Evolutionary conservation across 2,329 filamentous ascomycete species (phyloP).

Genomic region (Cladosporium austrohemisphaericum): DNA sequence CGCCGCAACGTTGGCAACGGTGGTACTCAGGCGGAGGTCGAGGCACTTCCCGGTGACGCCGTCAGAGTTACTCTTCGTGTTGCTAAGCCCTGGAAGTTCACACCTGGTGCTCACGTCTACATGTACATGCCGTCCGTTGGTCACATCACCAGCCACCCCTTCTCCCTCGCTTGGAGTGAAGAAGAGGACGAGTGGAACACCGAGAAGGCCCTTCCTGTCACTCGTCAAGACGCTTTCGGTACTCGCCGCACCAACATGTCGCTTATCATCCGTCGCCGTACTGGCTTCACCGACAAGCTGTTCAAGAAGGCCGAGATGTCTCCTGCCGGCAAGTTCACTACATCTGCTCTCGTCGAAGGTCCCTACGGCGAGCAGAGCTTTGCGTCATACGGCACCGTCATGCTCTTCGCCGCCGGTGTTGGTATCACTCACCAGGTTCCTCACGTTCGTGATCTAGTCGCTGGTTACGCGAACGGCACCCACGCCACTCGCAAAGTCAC

Average conservation of each 20-base stretch:
- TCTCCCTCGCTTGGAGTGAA: constrained; percentile 75
- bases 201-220: constrained; percentile 48
- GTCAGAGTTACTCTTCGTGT: constrained; percentile 69
- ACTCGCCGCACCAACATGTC: constrained; percentile 59
- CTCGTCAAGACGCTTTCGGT: constrained; percentile 50
- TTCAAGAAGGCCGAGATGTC: constrained; percentile 63
- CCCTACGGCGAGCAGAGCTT: constrained; percentile 79
- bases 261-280: constrained; percentile 82
- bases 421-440: constrained; percentile 95
- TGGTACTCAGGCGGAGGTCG: constrained; percentile 65
- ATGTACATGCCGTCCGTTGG: constrained; percentile 71
- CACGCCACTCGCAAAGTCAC: constrained; percentile 77
- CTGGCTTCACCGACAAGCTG: constrained; percentile 80
- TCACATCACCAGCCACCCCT: constrained; percentile 72
- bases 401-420: constrained; percentile 88
- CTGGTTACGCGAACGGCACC: constrained; percentile 60
- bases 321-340: constrained; percentile 53
- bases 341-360: constrained; percentile 78
- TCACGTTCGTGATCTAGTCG: constrained; percentile 67
- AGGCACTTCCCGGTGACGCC: constrained; percentile 73
- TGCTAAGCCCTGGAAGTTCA: constrained; percentile 72
- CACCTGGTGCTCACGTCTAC: constrained; percentile 74
- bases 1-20: constrained; percentile 66
- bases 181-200: constrained; percentile 46
- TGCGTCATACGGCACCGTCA: constrained; percentile 84